Evolutionary conservation across 345 rosid genomes (phyloP).

Genomic region (Rubroshorea leprosula): DNA sequence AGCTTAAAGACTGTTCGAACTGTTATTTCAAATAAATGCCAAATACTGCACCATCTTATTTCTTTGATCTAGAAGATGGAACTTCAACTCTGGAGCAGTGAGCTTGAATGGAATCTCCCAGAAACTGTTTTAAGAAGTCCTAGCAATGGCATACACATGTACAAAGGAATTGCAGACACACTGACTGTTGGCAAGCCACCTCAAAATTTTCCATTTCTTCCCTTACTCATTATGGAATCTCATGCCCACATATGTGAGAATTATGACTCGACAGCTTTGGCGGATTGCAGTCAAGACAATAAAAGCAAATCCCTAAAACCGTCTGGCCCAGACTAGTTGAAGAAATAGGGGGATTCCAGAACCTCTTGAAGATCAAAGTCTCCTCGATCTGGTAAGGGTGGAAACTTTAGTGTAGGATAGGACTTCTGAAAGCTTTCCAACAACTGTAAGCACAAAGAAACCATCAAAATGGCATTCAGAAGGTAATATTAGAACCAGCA

Average conservation of each 20-base stretch:
- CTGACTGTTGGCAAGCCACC: background rate
- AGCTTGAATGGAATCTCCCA: conserved; percentile 2
- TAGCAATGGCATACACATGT: conserved; percentile 1
- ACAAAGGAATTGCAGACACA: conserved; percentile 10
- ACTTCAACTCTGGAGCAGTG: background rate
- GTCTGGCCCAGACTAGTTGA: conserved; percentile 50
- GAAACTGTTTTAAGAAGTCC: background rate
- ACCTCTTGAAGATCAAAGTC: conserved; percentile 89
- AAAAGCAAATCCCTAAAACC: background rate
- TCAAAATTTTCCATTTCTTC: background rate
- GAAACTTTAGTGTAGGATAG: conserved; percentile 68
- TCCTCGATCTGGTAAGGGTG: conserved; percentile 85
- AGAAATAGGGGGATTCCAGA: conserved; percentile 77
- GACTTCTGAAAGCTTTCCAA: conserved; percentile 74
- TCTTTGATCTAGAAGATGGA: background rate
- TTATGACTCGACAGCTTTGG: background rate
- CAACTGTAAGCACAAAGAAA: conserved; percentile 50
- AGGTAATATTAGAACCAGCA: conserved; percentile 9
- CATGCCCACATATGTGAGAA: no score
- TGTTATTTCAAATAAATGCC: background rate
- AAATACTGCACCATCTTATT: background rate
- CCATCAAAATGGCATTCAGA: conserved; percentile 14
- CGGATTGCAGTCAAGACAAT: background rate
- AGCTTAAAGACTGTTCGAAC: background rate
- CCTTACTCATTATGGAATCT: no score